Evolutionary conservation across 768 basidiomycete genomes (phyloP), one percentile per base, ranked within the genome.

Genomic region (Infundibulicybe gibba): DNA sequence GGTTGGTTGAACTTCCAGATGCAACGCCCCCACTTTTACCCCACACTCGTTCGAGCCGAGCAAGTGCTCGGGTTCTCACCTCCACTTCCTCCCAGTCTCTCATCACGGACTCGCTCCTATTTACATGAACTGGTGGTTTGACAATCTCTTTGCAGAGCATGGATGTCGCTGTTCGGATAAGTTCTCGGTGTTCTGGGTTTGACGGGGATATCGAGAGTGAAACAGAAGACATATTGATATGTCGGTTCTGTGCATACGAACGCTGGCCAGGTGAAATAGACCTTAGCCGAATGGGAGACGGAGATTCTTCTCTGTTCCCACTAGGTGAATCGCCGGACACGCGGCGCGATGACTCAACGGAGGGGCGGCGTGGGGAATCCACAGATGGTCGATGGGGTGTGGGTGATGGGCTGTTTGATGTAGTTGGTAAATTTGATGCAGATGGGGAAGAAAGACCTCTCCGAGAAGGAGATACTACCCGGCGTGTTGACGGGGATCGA

Each of bases 71-170:
- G 54, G 85, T 66, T 43, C 86, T 71, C 8, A 77, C 66, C 63
- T 92, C 88, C 6, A 91, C 86, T 58, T 87, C 87, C 48, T 85
- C 84, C 78, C 82, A 87, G 46, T 87, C 84, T 56, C 67, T 71
- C 38, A 70, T 52, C 19, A 75, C 76, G 32, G 71, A 53, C 17
- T 80, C 76, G 5, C 67, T 71, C 43, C 74, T 75, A 44, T 66
- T 72, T 61, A 80, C 63, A 52, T 83, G 76, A 1, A 66, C 56
- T n/a, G 85, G 80, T 10, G 85, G 78, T 54, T 76, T 77, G 34
- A 78, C 61, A 54, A 85, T 70, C 60, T 87, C 85, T 54, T 75
- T 83, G 61, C 83, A 84, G 17, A 90, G 64, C 58, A 85, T 59
- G 0, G 79, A 73, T 3, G 76, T 76, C 5, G 89, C 87, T 0